phyloP scores from a whole-genome alignment of 495 filamentous ascomycete genomes.

The Podospora conica region DNA sequence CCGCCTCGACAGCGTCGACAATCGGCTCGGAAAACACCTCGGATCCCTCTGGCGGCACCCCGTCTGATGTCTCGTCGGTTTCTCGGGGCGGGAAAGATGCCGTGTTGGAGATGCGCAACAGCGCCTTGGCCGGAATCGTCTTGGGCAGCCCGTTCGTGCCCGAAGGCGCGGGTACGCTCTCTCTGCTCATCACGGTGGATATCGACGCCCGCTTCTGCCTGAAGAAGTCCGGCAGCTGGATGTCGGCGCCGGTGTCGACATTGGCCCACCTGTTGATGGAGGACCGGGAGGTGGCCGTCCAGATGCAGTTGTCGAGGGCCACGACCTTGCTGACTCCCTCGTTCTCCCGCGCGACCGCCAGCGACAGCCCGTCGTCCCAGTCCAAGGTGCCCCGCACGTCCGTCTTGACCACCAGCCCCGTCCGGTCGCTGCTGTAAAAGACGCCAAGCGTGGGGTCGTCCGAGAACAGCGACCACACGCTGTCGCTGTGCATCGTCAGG shows the following conservation, averaged over 20 bases:
- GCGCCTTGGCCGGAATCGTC: slow-evolving; percentile 68
- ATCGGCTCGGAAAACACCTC: slow-evolving; percentile 57
- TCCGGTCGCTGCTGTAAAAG: slow-evolving; percentile 91
- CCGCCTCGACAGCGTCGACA: slow-evolving; percentile 52
- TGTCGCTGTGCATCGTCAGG: slow-evolving; percentile 96
- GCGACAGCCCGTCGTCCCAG: slow-evolving; percentile 80
- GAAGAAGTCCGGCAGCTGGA: slow-evolving; percentile 48
- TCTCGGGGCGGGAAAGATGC: slow-evolving; percentile 61
- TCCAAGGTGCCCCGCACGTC: slow-evolving; percentile 70
- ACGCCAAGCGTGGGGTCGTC: slow-evolving; percentile 77
- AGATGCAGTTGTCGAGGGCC: slow-evolving; percentile 72
- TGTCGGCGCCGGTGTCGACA: slow-evolving; percentile 62
- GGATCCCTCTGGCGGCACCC: slow-evolving; percentile 50
- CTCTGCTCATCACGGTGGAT: slow-evolving; percentile 31
- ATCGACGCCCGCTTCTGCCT: slow-evolving; percentile 51
- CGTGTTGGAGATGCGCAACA: slow-evolving; percentile 77
- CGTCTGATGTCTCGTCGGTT: slow-evolving; percentile 38
- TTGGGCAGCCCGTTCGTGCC: slow-evolving; percentile 34
- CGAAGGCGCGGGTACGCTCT: slow-evolving; percentile 16
- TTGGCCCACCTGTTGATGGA: slow-evolving; percentile 94
- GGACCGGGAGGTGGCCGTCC: slow-evolving; percentile 90
- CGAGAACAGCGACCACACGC: slow-evolving; percentile 93
- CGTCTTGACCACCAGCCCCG: slow-evolving; percentile 88
- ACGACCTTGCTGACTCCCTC: slow-evolving; percentile 84
- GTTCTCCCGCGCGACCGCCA: slow-evolving; percentile 86